Base-by-base conservation (phyloP, 768 basidiomycete genomes). In the Pisolithus marmoratus region DNA sequence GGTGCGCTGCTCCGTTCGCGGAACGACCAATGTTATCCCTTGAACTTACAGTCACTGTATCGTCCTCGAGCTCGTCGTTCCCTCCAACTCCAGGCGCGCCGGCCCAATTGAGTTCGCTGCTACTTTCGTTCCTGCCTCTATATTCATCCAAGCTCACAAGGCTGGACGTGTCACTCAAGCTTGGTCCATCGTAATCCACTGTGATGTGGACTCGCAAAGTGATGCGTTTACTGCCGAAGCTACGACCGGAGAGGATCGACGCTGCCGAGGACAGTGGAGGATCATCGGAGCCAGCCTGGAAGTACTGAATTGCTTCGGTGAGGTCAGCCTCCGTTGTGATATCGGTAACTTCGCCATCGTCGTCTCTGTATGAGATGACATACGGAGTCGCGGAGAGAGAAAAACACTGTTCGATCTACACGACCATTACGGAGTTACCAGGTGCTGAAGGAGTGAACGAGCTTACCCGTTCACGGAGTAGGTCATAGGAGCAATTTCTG, bases 171-270 rank as follows among this genome's bases (percentile, higher is more conserved):
- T 96, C 94, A 8, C 90, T 93, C 52, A 96, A 74, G 68, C 87
- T 90, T 14, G 87, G 91, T 0, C 91, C 91, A 65, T 96, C 94
- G 59, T 92, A 94, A 54, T 94, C 93, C 55, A 94, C 83, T 8
- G 75, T 74, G 38, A 97, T 83, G 42, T 84, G 76, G 34, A 96
- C 81, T 8, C 80, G 77, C 15, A 96, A 70, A 1, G 85, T 87
- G 51, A 96, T 87, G 64, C 84, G 91, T 41, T 80, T 75, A 31
- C 77, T 73, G 9, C 80, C 75, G 24, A 83, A 83, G 60, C 85
- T 85, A 17, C 78, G 70, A 26, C 76, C 75, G 12, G 87, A 87
- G 27, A 86, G 68, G 48, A 85, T 83, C 42, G 90, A 93, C 0
- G 85, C 80, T 4, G 82, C 81, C 22, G 87, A 89, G 9, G 86